phyloP scores from a whole-genome alignment of 1,139 yeast genomes.

The Pichia terricola region DNA sequence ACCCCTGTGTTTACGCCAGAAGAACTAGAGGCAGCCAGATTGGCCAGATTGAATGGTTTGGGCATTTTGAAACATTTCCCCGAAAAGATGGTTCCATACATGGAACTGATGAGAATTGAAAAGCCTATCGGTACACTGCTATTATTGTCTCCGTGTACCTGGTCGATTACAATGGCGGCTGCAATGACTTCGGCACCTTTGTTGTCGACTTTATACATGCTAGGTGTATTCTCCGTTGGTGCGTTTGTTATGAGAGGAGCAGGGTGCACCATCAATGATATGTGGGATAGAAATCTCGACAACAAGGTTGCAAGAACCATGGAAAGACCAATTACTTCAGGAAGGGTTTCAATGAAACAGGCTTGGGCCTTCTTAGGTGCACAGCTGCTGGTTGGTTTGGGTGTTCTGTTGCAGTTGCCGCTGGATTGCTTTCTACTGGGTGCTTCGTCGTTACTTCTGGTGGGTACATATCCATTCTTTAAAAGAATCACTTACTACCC shows the following conservation, averaged over 20 bases:
- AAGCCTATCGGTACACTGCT: constrained; percentile 91
- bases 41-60: constrained; percentile 47
- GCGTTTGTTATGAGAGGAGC: constrained; percentile 93
- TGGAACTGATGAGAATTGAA: constrained; percentile 83
- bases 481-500: constrained; percentile 94
- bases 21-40: constrained; percentile 47
- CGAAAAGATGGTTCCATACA: constrained; percentile 70
- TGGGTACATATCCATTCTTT: constrained; percentile 83
- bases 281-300: constrained; percentile 76
- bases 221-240: constrained; percentile 69
- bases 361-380: constrained; percentile 70
- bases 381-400: constrained; percentile 71
- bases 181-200: constrained; percentile 61
- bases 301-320: constrained; percentile 78
- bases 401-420: constrained; percentile 65
- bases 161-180: constrained; percentile 86
- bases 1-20: constrained; percentile 35
- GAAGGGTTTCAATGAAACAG: constrained; percentile 61
- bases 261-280: constrained; percentile 92
- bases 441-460: constrained; percentile 69
- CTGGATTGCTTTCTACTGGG: constrained; percentile 76
- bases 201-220: constrained; percentile 45
- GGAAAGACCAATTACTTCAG: constrained; percentile 86
- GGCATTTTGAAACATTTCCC: constrained; percentile 62
- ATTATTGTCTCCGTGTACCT: constrained; percentile 67